phyloP scores from a whole-genome alignment of 768 basidiomycete species.

The Termitomyces sp. region DNA sequence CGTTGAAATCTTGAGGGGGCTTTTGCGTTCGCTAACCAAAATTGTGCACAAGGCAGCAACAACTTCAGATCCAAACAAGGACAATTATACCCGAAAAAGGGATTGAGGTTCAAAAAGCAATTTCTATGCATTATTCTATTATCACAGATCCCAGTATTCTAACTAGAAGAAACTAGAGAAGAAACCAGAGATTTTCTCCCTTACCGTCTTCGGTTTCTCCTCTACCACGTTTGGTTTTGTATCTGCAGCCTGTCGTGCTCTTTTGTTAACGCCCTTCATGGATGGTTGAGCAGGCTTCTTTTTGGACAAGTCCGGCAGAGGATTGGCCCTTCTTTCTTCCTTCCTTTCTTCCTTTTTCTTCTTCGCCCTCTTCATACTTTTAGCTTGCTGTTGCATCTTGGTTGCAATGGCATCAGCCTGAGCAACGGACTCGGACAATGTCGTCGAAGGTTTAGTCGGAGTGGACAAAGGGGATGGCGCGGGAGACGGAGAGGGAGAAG shows the following conservation, averaged over 20 bases:
- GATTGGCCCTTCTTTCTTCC: background rate
- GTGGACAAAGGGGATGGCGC: background rate
- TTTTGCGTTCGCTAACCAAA: slow-evolving; percentile 19
- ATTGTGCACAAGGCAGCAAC: slow-evolving; percentile 16
- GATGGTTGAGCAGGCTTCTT: background rate
- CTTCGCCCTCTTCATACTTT: background rate
- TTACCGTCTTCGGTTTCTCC: background rate
- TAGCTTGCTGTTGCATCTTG: slow-evolving; percentile 1
- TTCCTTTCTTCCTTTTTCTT: background rate
- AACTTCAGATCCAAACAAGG: slow-evolving; percentile 26
- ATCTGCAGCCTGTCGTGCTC: background rate
- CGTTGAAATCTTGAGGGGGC: slow-evolving; percentile 39
- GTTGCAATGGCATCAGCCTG: background rate
- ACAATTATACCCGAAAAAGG: slow-evolving; percentile 12
- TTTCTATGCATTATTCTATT: background rate
- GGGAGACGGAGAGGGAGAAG: background rate
- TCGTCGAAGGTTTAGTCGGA: background rate
- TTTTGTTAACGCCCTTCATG: background rate
- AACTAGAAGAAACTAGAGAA: slow-evolving; percentile 8
- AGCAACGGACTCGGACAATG: background rate
- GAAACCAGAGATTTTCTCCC: slow-evolving; percentile 8
- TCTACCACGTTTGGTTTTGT: background rate
- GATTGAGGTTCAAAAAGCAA: background rate
- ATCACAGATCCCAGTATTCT: background rate
- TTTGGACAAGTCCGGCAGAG: background rate